Conservation (phyloP, 208 protist species). For the Wallacemonas sp. region DNA sequence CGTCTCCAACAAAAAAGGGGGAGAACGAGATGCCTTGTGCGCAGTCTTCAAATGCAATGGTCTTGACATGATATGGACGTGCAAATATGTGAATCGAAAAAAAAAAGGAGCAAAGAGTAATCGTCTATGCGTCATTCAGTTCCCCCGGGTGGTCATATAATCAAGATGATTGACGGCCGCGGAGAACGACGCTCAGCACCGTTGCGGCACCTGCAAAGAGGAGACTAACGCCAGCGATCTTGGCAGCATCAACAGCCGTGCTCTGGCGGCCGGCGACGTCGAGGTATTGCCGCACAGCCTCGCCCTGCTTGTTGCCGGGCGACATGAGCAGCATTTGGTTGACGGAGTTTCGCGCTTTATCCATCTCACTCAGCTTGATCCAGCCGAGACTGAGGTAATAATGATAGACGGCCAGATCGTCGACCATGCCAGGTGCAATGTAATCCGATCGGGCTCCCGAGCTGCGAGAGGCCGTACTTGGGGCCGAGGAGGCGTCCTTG, state of each 20-base stretch:
- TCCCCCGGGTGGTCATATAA: too few species aligned
- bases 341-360: slow-evolving; percentile 56
- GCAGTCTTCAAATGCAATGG: too few species aligned
- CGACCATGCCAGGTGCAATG: slow-evolving; percentile 15
- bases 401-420: slow-evolving; percentile 54
- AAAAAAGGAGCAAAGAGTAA: slow-evolving; percentile 2
- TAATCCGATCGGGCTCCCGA: background rate
- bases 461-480: slow-evolving; percentile 9
- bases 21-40: background rate
- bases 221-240: slow-evolving; percentile 27
- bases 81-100: too few species aligned
- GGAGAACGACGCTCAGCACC: slow-evolving; percentile 14
- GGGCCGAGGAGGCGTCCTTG: slow-evolving; percentile 4
- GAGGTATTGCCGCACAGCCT: slow-evolving; percentile 49
- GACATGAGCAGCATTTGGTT: slow-evolving; percentile 53
- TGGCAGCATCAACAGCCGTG: slow-evolving; percentile 25
- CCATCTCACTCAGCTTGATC: slow-evolving; percentile 65
- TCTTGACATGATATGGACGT: too few species aligned
- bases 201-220: slow-evolving; percentile 29
- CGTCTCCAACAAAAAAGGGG: background rate
- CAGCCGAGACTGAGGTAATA: slow-evolving; percentile 79
- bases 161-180: slow-evolving; percentile 7
- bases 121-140: background rate
- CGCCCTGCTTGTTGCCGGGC: slow-evolving; percentile 51
- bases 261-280: slow-evolving; percentile 30